These are phyloP conservation scores for Lachnellula cervina DNA, from an alignment of 2,329 filamentous ascomycete species.

Conservation along the genomic window DNA sequence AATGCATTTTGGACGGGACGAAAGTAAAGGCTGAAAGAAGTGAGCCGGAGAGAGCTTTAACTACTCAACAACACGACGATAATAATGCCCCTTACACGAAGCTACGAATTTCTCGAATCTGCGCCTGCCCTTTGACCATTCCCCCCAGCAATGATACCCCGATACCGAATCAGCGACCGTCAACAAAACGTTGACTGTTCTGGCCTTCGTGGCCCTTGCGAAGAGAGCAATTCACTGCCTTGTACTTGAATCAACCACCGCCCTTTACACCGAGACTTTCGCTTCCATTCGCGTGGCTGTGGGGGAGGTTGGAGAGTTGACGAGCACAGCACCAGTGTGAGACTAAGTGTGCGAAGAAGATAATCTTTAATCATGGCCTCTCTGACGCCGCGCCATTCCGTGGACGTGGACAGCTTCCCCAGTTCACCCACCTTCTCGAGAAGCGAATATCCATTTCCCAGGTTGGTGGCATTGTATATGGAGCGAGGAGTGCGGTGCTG, in stretches of 20 bases:
- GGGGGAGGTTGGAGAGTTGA: conserved; percentile 22
- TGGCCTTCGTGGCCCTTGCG: conserved; percentile 20
- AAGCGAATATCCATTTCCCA: conserved; percentile 50
- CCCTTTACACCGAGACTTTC: neutral
- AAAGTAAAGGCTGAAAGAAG: conserved; percentile 1
- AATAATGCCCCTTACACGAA: neutral
- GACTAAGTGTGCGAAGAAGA: neutral
- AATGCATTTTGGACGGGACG: neutral
- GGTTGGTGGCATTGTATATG: conserved; percentile 32
- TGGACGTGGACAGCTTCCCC: conserved; percentile 45
- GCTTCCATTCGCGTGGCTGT: conserved; percentile 6
- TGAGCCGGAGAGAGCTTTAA: neutral
- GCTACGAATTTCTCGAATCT: neutral
- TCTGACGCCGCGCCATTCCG: conserved; percentile 40
- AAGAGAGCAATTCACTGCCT: neutral
- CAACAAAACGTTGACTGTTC: conserved; percentile 17
- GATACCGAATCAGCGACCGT: conserved; percentile 23
- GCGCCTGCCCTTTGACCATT: neutral
- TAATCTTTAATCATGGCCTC: conserved; percentile 35
- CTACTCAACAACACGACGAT: neutral
- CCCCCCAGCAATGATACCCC: conserved; percentile 30
- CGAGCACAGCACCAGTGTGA: neutral
- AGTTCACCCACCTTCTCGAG: conserved; percentile 36
- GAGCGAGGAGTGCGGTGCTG: conserved; percentile 38
- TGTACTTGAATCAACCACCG: neutral